Base-by-base conservation (phyloP, 768 basidiomycete species). In the Agaricus sinodeliciosus region DNA sequence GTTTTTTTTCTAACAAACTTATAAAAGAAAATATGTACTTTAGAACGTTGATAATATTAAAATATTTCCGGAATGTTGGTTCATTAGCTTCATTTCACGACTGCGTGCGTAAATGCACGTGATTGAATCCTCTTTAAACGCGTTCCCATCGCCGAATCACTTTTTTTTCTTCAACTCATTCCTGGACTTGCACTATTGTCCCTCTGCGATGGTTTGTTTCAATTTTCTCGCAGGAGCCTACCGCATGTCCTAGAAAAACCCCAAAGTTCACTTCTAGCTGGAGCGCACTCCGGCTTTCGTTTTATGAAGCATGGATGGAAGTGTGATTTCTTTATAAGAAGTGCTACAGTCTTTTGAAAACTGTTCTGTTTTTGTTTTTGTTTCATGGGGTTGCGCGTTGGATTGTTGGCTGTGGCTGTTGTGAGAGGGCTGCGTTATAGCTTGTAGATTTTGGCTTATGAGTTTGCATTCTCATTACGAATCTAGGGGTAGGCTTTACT, bases 111-210 rank as follows among this genome's bases (percentile, higher is more conserved):
- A 39, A 39, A 9, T 6, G 12, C 52, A 54, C 52, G 46, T 54
- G 52, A 54, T 12, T 31, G 11, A 11, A n/a, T 15, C 16, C 15
- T 13, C 15, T 47, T 16, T 35, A 4, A 40, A 16, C n/a, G 9
- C 15, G 34, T 26, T 22, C 16, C 19, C n/a, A 16, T 41, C 3
- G 18, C 11, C 48, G 37, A 25, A 2, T 22, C n/a, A 19, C 11
- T n/a, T 9, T 22, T 48, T 47, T 53, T 48, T 54, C 25, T 19
- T 35, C 25, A 2, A 43, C 45, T 48, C 46, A 47, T 47, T 48
- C 45, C 27, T 42, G 52, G 52, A 54, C 52, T 27, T 31, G 52
- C 52, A 54, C 46, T 54, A 48, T 54, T 54, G 52, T 54, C 52
- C 52, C 40, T 46, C 46, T 48, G 52, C 40, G 52, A 40, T 40